phyloP scores from a whole-genome alignment of 108 stramenopile genomes.

The Cyclotella cryptica region DNA sequence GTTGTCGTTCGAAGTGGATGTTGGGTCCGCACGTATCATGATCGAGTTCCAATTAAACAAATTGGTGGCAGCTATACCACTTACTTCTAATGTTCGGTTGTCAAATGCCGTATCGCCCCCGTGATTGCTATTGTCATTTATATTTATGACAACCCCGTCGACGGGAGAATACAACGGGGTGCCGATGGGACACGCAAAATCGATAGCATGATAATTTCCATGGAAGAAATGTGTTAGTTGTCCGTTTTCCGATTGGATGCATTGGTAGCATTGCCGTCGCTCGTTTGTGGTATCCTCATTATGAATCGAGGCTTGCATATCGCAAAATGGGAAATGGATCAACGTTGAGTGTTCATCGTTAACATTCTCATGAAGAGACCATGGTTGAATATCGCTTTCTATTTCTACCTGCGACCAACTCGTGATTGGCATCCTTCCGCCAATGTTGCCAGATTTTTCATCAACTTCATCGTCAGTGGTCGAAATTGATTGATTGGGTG shows the following conservation, averaged over 20 bases:
- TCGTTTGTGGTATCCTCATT: constrained; percentile 8
- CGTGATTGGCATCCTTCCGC: constrained; percentile 18
- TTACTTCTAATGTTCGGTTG: constrained; percentile 51
- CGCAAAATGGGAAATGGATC: constrained; percentile 69
- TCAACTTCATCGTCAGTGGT: neutral
- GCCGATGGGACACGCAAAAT: constrained; percentile 86
- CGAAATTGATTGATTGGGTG: constrained; percentile 22
- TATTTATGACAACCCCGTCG: constrained; percentile 71
- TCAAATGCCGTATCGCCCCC: neutral
- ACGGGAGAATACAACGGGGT: constrained; percentile 80
- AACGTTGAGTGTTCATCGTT: constrained; percentile 61
- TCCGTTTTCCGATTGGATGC: constrained; percentile 86
- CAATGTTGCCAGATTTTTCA: neutral
- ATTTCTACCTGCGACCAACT: constrained; percentile 62
- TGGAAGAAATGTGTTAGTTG: constrained; percentile 88
- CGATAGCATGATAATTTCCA: constrained; percentile 86
- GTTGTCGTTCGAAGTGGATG: neutral
- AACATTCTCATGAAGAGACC: constrained; percentile 69
- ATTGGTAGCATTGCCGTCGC: constrained; percentile 58
- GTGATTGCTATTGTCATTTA: constrained; percentile 49
- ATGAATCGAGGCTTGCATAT: neutral
- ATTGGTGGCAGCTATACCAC: constrained; percentile 85
- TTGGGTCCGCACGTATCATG: constrained; percentile 57
- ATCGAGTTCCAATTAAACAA: constrained; percentile 89
- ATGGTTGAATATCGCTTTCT: constrained; percentile 78